Evolutionary conservation across 441 rosid genomes (phyloP).

Genomic region (Theobroma grandiflorum): DNA sequence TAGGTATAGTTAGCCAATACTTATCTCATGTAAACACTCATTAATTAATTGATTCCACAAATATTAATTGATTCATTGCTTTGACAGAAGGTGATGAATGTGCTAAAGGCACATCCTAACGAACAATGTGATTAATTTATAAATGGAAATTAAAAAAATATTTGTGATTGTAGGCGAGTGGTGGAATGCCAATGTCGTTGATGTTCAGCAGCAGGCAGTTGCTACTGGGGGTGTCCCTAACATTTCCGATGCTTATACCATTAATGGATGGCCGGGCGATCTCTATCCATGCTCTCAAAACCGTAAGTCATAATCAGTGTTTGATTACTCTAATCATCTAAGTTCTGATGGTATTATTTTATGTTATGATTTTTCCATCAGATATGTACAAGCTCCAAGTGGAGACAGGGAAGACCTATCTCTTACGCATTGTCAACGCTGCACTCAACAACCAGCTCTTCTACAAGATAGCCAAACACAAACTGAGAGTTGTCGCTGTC

Average conservation of each 20-base stretch:
- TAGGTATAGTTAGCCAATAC: slow-evolving; percentile 40
- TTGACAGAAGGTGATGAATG: no score
- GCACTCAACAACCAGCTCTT: slow-evolving; percentile 85
- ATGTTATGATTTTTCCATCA: slow-evolving; percentile 22
- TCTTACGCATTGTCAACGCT: slow-evolving; percentile 87
- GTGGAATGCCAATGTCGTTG: slow-evolving; percentile 83
- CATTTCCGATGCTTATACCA: slow-evolving; percentile 76
- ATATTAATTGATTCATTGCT: no score
- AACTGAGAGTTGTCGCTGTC: slow-evolving; percentile 69
- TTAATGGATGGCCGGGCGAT: slow-evolving; percentile 90
- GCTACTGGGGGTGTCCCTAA: slow-evolving; percentile 65
- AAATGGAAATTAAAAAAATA: neutral
- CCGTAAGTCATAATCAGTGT: slow-evolving; percentile 43
- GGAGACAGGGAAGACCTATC: slow-evolving; percentile 67
- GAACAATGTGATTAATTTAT: neutral
- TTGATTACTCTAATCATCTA: no score
- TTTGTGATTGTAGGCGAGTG: slow-evolving; percentile 69
- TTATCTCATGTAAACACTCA: no score
- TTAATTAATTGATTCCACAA: no score
- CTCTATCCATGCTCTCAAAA: slow-evolving; percentile 78
- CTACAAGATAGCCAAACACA: slow-evolving; percentile 88
- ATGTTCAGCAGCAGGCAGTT: slow-evolving; percentile 53
- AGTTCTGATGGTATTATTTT: neutral
- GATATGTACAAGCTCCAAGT: slow-evolving; percentile 67
- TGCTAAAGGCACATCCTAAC: no score